Evolutionary conservation across 2,329 filamentous ascomycete genomes (phyloP).

Genomic region (Cladobotryum mycophilum): DNA sequence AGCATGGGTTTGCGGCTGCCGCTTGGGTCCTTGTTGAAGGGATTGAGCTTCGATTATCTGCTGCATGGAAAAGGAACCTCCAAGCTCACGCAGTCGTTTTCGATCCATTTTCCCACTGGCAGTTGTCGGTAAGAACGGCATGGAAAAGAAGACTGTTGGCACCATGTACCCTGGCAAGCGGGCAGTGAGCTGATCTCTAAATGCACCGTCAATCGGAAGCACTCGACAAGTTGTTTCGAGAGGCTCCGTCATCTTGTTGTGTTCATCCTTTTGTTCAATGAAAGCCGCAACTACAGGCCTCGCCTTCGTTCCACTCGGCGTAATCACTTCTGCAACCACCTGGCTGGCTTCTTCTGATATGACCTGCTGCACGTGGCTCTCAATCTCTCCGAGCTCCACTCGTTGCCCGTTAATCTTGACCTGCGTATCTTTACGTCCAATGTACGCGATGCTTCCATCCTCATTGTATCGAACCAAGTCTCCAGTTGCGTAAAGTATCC

Average conservation of each 20-base stretch:
- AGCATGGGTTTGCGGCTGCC: not conserved
- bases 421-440: conserved; percentile 50
- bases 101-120: conserved; percentile 4
- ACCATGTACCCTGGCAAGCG: conserved; percentile 32
- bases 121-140: conserved; percentile 28
- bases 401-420: conserved; percentile 53
- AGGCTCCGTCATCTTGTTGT: not conserved
- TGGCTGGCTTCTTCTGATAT: not conserved
- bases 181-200: not conserved
- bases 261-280: not conserved
- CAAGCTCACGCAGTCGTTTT: conserved; percentile 3
- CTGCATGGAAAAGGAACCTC: conserved; percentile 20
- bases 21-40: not conserved
- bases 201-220: not conserved
- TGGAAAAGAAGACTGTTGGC: conserved; percentile 32
- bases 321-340: conserved; percentile 2
- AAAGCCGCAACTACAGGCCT: not conserved
- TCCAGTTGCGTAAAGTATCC: conserved; percentile 38
- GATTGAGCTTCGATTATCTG: conserved; percentile 30
- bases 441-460: conserved; percentile 34
- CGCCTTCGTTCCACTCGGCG: not conserved
- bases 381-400: conserved; percentile 37
- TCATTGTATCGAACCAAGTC: conserved; percentile 38
- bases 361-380: conserved; percentile 7
- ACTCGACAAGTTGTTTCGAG: not conserved